phyloP scores from a whole-genome alignment of 1,139 yeast species.

The Zygoascus hellenicus region DNA sequence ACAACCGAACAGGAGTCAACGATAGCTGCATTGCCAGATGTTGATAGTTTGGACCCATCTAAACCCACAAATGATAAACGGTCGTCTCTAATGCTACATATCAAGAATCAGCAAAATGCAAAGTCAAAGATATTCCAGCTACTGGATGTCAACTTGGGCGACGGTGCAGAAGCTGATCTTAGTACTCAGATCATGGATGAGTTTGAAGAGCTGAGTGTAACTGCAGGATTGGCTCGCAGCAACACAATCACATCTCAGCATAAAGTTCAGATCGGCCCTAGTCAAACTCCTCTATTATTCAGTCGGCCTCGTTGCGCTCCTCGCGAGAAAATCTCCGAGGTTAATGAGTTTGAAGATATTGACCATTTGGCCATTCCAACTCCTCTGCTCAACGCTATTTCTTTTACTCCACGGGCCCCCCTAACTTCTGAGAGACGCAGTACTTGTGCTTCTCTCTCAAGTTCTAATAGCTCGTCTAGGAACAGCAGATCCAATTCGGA shows the following conservation, averaged over 20 bases:
- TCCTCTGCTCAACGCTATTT: conserved; percentile 22
- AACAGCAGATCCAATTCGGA: neutral
- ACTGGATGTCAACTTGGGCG: conserved; percentile 10
- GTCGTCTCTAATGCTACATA: neutral
- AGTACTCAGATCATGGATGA: conserved; percentile 11
- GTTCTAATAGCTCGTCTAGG: neutral
- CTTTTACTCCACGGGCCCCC: conserved; percentile 11
- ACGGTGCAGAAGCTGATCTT: conserved; percentile 3
- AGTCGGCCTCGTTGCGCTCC: conserved; percentile 14
- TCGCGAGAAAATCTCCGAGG: conserved; percentile 6
- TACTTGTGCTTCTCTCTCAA: neutral
- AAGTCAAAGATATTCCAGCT: conserved; percentile 3
- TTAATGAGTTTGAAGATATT: conserved; percentile 17
- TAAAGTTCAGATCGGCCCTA: conserved; percentile 16
- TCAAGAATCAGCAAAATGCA: neutral
- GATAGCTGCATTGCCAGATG: too few relatives aligned
- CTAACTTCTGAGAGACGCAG: neutral
- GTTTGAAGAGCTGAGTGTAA: conserved; percentile 7
- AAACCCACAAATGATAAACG: neutral
- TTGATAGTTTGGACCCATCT: neutral
- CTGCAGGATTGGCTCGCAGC: conserved; percentile 19
- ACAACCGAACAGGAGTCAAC: too few relatives aligned
- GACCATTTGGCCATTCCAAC: conserved; percentile 23
- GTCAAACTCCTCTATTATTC: conserved; percentile 15
- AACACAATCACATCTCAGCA: conserved; percentile 25